Base-by-base conservation (phyloP, 148 eudicot genomes). In the Cornus controversa region DNA sequence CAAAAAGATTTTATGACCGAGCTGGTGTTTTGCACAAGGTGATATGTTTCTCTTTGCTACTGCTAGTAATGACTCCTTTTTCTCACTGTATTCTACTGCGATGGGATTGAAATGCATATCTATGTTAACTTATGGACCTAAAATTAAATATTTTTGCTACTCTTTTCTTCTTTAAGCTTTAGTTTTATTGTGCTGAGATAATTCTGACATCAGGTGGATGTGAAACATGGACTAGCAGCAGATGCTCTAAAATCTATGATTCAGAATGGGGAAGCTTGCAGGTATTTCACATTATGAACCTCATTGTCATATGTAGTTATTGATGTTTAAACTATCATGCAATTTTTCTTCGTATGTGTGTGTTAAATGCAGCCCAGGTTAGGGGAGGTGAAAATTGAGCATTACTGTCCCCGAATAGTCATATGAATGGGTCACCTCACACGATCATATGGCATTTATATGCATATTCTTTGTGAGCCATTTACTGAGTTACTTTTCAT, bases 1-100 rank as follows among this genome's bases (percentile, higher is more conserved):
- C 99, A 40, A 87, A 68, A 80, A 90, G 82, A 86, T 96, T 86
- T 77, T 93, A 90, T 80, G 93, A 87, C 25, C 89, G 82, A 78
- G 99, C 99, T 72, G 97, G 99, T 81, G 97, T 96, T 76, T 85
- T 85, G 20, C 91, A 93, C 78, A 96, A 96, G 94, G 94, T 83
- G 60, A 66, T 73, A 42, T 16, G 18, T 27, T 10, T 75, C 34
- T 71, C 40, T 70, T 75, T 26, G 20, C 58, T 65, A 64, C 8
- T 37, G 14, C 24, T 64, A 25, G 57, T 75, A 25, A 20, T 37
- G 6, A 36, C 10, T 67, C 9, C 42, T 66, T 67, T 54, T 18
- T 67, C 60, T 53, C 47, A 67, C 27, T 16, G 13, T 57, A 27
- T 25, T 37, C 24, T 75, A 25, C 42, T 20, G 16, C 26, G 34